Conservation (phyloP, 257 asterid genomes). For the Mitragyna speciosa region DNA sequence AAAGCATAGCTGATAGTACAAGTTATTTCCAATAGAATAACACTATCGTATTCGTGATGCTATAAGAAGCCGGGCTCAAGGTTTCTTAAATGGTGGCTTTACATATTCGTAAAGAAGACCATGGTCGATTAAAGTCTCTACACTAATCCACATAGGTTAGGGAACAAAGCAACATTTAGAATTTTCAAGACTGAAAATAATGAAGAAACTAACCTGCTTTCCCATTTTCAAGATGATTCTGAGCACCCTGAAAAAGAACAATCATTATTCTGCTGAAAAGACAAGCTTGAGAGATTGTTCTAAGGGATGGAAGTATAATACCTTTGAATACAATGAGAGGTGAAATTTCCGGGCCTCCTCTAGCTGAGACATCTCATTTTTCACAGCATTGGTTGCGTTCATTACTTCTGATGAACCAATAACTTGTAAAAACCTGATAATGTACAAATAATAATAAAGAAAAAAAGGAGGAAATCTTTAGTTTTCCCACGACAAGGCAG, state of each 20-base stretch:
- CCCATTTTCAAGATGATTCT: constrained; percentile 33
- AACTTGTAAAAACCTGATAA: constrained; percentile 65
- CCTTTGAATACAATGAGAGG: constrained; percentile 71
- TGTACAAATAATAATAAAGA: constrained; percentile 17
- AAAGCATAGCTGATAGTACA: neutral
- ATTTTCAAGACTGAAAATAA: neutral
- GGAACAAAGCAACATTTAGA: neutral
- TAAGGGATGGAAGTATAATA: constrained; percentile 25
- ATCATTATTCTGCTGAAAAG: constrained; percentile 10
- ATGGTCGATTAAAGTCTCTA: neutral
- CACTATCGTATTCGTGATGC: neutral
- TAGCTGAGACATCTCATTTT: constrained; percentile 82
- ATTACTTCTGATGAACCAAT: constrained; percentile 59
- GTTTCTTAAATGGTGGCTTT: neutral
- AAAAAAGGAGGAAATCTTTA: constrained; percentile 8
- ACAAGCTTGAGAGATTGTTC: constrained; percentile 16
- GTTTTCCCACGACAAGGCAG: constrained; percentile 3
- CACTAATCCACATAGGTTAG: too few relatives aligned
- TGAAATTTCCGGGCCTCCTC: constrained; percentile 84
- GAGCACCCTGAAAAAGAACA: constrained; percentile 48
- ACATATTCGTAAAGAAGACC: neutral
- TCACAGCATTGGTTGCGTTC: constrained; percentile 45
- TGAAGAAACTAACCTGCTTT: constrained; percentile 48
- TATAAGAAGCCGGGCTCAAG: neutral
- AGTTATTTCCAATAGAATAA: neutral